Evolutionary conservation across 2,329 filamentous ascomycete species (phyloP).

Genomic region (Dactylonectria estremocensis): DNA sequence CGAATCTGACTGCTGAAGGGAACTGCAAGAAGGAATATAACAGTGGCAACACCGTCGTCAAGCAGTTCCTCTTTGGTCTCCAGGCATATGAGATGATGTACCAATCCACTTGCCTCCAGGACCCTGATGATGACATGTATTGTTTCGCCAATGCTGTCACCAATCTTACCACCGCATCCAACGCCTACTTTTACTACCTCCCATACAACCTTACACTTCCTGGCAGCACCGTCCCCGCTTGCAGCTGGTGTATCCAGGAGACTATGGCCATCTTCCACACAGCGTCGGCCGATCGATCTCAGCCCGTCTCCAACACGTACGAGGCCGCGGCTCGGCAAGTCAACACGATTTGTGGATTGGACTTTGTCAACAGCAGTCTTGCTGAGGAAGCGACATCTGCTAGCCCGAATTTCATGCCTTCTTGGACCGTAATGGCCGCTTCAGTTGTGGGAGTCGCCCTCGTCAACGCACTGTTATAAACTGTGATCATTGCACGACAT

Average conservation of each 20-base stretch:
- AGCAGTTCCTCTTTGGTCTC: conserved; percentile 83
- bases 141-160: conserved; percentile 89
- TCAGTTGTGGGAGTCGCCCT: conserved; percentile 37
- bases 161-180: conserved; percentile 78
- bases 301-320: conserved; percentile 80
- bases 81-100: conserved; percentile 84
- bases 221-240: conserved; percentile 77
- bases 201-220: conserved; percentile 83
- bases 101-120: conserved; percentile 83
- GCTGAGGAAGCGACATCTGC: conserved; percentile 53
- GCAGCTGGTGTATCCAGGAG: conserved; percentile 81
- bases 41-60: conserved; percentile 77
- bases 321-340: conserved; percentile 79
- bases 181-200: conserved; percentile 88
- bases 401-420: conserved; percentile 33
- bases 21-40: conserved; percentile 83
- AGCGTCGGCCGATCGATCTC: conserved; percentile 75
- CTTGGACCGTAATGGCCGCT: conserved; percentile 35
- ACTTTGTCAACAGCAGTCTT: conserved; percentile 72
- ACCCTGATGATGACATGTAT: conserved; percentile 77
- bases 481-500: not conserved
- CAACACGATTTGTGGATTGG: conserved; percentile 74
- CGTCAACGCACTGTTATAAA: conserved; percentile 41
- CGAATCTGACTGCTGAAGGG: conserved; percentile 71
- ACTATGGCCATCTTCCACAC: conserved; percentile 87